phyloP scores from a whole-genome alignment of 2,329 filamentous ascomycete species.

The Xylariaceae sp. region DNA sequence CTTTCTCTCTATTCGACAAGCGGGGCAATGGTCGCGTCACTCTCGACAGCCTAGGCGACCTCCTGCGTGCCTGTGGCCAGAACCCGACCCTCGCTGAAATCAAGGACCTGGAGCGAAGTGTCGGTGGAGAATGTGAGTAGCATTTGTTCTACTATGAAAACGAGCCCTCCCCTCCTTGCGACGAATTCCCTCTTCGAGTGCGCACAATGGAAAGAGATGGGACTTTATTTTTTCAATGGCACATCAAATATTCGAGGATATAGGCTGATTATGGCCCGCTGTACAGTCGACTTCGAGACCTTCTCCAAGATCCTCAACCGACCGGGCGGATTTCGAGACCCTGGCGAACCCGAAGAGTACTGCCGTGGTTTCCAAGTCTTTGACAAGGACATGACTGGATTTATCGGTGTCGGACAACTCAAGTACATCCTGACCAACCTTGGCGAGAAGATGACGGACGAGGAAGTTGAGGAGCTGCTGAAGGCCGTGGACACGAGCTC shows the following conservation, averaged over 20 bases:
- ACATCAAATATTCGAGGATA: not conserved
- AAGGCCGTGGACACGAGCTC: constrained; percentile 96
- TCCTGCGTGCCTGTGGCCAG: constrained; percentile 93
- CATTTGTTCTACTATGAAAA: constrained; percentile 2
- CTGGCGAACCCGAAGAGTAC: constrained; percentile 96
- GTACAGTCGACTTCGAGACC: constrained; percentile 89
- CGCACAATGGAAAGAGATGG: not conserved
- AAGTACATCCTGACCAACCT: constrained; percentile 97
- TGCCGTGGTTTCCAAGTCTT: constrained; percentile 99
- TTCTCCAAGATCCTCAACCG: constrained; percentile 97
- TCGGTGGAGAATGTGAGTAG: constrained; percentile 83
- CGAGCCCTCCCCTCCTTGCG: not conserved
- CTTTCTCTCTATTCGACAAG: constrained; percentile 99
- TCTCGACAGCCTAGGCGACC: constrained; percentile 80
- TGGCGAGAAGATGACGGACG: constrained; percentile 98
- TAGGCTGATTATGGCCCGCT: constrained; percentile 4
- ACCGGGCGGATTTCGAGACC: constrained; percentile 95
- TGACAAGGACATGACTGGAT: constrained; percentile 97
- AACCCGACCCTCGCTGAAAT: constrained; percentile 96
- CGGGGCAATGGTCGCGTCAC: constrained; percentile 91
- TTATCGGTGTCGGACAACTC: constrained; percentile 94
- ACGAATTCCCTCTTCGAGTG: not conserved
- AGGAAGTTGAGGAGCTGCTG: constrained; percentile 96
- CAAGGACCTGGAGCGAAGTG: constrained; percentile 79
- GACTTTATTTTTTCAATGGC: no score